Evolutionary conservation across 2,329 filamentous ascomycete species (phyloP).

Genomic region (Shiraia sp.): DNA sequence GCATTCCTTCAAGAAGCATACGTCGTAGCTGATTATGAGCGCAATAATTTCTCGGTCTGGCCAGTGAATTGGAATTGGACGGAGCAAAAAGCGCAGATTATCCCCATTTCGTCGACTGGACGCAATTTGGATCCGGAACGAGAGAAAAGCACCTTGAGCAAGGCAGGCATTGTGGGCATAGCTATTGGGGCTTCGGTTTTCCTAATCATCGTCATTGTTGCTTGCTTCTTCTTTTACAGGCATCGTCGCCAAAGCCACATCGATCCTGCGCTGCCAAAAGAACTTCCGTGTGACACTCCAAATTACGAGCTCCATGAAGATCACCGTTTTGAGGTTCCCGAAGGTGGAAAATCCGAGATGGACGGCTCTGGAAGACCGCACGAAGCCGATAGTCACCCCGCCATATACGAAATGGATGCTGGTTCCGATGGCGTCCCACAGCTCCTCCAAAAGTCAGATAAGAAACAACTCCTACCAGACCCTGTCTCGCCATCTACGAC

Average conservation of each 20-base stretch:
- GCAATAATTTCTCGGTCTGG: slow-evolving; percentile 36
- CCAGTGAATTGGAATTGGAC: slow-evolving; percentile 38
- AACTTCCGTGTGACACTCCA: not conserved
- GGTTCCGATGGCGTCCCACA: slow-evolving; percentile 1
- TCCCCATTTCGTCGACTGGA: slow-evolving; percentile 9
- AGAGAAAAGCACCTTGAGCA: not conserved
- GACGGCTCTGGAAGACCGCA: slow-evolving; percentile 2
- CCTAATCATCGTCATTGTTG: not conserved
- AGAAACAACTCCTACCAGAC: no score
- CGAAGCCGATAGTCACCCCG: slow-evolving; percentile 6
- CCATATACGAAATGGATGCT: slow-evolving; percentile 15
- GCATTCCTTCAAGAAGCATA: slow-evolving; percentile 37
- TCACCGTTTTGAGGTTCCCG: slow-evolving; percentile 12
- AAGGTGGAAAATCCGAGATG: slow-evolving; percentile 11
- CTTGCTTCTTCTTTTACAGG: slow-evolving; percentile 1
- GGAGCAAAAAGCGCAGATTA: slow-evolving; percentile 7
- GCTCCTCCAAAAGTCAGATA: no score
- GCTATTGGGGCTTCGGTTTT: slow-evolving; percentile 5
- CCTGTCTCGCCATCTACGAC: no score
- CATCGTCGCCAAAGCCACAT: slow-evolving; percentile 1
- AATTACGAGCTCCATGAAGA: slow-evolving; percentile 10
- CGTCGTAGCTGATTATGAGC: slow-evolving; percentile 32
- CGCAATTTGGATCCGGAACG: not conserved
- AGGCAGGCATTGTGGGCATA: slow-evolving; percentile 11
- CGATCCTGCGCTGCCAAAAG: slow-evolving; percentile 1